A percentile compares a stretch with the other conserved stretches of the same genome.
These are phyloP conservation scores for Paragyromitra xinjiangensis DNA, from an alignment of 495 filamentous ascomycete genomes.

Conservation along the genomic window DNA sequence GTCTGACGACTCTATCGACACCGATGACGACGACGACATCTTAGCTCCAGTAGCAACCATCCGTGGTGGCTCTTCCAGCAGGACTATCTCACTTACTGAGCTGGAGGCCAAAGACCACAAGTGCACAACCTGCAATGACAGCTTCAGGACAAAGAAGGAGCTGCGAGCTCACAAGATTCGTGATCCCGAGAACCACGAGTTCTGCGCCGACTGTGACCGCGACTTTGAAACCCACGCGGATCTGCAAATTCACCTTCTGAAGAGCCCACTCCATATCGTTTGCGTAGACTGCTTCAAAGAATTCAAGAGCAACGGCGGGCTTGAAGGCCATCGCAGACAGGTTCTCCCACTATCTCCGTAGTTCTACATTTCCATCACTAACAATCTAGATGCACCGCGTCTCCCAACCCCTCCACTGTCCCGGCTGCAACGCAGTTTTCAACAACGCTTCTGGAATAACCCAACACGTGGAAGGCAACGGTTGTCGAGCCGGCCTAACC, in stretches of 20 bases:
- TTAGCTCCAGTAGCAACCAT: neutral
- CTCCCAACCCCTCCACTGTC: conserved; percentile 34
- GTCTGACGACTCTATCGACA: conserved; percentile 28
- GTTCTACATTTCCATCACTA: neutral
- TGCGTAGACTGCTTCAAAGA: conserved; percentile 48
- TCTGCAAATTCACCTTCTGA: conserved; percentile 37
- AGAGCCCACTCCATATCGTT: conserved; percentile 43
- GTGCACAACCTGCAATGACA: conserved; percentile 20
- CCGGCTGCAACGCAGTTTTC: conserved; percentile 30
- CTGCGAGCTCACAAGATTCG: conserved; percentile 29
- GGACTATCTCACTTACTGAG: conserved; percentile 9
- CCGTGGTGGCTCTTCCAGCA: neutral
- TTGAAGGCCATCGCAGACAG: conserved; percentile 45
- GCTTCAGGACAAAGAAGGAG: conserved; percentile 23
- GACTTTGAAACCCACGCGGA: conserved; percentile 37
- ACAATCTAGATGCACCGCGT: conserved; percentile 39
- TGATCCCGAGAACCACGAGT: conserved; percentile 26
- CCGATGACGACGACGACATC: conserved; percentile 12
- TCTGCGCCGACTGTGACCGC: conserved; percentile 33
- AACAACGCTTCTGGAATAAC: conserved; percentile 42
- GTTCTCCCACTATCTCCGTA: neutral
- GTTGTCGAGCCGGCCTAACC: conserved; percentile 23
- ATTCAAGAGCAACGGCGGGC: conserved; percentile 40
- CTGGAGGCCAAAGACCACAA: neutral
- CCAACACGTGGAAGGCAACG: conserved; percentile 43